A percentile compares a stretch with the other conserved stretches of the same genome.
These are phyloP conservation scores for Solanum hybrid DNA, from an alignment of 305 asterid species.

Conservation along the genomic window DNA sequence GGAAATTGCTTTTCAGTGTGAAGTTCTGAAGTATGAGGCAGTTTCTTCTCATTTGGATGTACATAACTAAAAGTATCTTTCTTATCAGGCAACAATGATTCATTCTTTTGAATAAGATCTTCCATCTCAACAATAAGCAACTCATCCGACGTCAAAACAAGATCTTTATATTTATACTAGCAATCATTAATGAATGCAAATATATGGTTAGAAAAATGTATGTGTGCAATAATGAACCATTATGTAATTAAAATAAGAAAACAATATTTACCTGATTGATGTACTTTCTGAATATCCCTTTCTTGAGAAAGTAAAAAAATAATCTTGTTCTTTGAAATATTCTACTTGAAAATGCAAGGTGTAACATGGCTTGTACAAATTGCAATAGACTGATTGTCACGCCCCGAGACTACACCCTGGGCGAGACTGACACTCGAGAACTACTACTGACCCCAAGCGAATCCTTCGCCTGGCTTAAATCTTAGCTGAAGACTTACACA, in stretches of 20 bases:
- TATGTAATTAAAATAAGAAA: no score
- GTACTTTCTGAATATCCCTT: neutral
- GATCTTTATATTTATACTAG: neutral
- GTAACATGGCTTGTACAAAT: neutral
- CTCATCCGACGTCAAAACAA: neutral
- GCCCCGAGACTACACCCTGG: no score
- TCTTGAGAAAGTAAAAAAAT: neutral
- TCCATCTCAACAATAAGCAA: neutral
- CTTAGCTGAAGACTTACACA: no score
- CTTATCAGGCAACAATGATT: neutral
- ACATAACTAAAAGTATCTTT: neutral
- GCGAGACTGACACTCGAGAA: no score
- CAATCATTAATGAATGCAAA: neutral
- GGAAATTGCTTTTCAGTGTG: neutral
- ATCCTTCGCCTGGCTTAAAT: no score
- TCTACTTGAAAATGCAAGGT: neutral
- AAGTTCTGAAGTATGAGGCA: no score
- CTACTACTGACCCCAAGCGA: no score
- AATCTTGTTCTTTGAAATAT: no score
- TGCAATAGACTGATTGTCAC: neutral
- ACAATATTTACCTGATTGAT: neutral
- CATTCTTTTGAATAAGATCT: neutral
- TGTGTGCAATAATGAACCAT: neutral
- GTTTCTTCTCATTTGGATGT: no score
- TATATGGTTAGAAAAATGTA: neutral